Evolutionary conservation across 108 stramenopile species (phyloP), one percentile per base, ranked within the genome.

Genomic region (Nannochloropsis gaditana): DNA sequence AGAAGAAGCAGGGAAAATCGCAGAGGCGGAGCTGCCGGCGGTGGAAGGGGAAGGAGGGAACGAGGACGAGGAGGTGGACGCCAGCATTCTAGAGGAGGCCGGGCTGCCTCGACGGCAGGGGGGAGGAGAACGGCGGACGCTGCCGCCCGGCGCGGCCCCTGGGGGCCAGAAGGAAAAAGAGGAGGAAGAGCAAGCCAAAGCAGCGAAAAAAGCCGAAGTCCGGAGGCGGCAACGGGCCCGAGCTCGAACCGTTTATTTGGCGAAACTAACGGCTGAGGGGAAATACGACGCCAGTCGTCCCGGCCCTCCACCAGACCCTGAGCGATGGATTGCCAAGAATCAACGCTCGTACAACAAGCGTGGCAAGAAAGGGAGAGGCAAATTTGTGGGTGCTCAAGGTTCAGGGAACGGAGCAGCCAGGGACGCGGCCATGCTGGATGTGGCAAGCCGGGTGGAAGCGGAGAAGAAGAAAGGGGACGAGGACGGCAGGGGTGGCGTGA

Each of bases 241-340:
- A 81, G 47, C 43, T n/a, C 83, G 87, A 21, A 80, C 19, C n/a
- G 84, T 42, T 21, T 81, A 87, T 43, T 21, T 87, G 10, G 80
- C 80, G 19, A 80, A 84, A 31, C 84, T 87, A 8, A 31, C 73
- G 41, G 41, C 44, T 9, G 79, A 15, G 44, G 94, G 94, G 41
- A 92, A 84, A 44, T 94, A 94, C 88, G 92, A 95, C 89, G 94
- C 95, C 6, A 92, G 92, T 84, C 93, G 94, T 84, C 90, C 93
- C 17, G 59, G 47, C 1, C 86, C 91, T 44, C 92, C 92, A 86
- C 97, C 97, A 8, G 94, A 97, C 92, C 96, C 97, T 21, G 97
- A 97, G 90, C 94, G 97, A 50, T 97, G 97, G 97, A 92, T 97
- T 21, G 95, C 96, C 42, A 95, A 96, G 86, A 93, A 93, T 84